A percentile compares a stretch with the other conserved stretches of the same genome.
Evolutionary conservation across 1,284 basidiomycete species (phyloP).

Genomic region (Ceratobasidium sp.): DNA sequence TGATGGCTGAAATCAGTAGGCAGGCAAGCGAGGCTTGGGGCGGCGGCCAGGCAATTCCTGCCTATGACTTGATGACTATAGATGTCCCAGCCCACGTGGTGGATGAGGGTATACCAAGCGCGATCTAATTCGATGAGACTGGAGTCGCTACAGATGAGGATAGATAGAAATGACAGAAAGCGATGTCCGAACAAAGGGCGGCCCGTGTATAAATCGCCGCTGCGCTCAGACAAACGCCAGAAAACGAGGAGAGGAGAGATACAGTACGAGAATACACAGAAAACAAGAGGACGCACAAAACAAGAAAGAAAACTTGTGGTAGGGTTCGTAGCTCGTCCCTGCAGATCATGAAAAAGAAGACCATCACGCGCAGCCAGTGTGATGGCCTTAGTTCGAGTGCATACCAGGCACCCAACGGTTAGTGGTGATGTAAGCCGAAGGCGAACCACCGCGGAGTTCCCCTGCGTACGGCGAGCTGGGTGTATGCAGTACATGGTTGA

Average conservation of each 20-base stretch:
- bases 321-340: neutral
- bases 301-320: neutral
- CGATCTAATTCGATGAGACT: constrained; percentile 10
- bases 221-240: constrained; percentile 6
- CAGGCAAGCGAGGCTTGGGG: constrained; percentile 72
- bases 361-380: neutral
- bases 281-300: neutral
- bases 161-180: constrained; percentile 16
- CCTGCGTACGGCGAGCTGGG: constrained; percentile 13
- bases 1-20: constrained; percentile 71
- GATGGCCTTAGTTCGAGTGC: neutral
- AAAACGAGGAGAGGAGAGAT: constrained; percentile 19
- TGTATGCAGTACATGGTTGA: neutral
- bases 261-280: constrained; percentile 7
- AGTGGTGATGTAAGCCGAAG: constrained; percentile 10
- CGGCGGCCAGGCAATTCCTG: constrained; percentile 62
- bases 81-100: constrained; percentile 60
- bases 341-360: neutral
- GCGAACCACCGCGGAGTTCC: neutral
- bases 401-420: constrained; percentile 10
- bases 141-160: constrained; percentile 14
- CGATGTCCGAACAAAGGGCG: constrained; percentile 27
- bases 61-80: constrained; percentile 75
- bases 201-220: constrained; percentile 44
- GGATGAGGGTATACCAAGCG: constrained; percentile 2